Percentiles rank a stretch among this genome's conserved stretches.
These are phyloP conservation scores for Scenedesmus sp. DNA, from an alignment of 163 green algal species.

Conservation along the genomic window DNA sequence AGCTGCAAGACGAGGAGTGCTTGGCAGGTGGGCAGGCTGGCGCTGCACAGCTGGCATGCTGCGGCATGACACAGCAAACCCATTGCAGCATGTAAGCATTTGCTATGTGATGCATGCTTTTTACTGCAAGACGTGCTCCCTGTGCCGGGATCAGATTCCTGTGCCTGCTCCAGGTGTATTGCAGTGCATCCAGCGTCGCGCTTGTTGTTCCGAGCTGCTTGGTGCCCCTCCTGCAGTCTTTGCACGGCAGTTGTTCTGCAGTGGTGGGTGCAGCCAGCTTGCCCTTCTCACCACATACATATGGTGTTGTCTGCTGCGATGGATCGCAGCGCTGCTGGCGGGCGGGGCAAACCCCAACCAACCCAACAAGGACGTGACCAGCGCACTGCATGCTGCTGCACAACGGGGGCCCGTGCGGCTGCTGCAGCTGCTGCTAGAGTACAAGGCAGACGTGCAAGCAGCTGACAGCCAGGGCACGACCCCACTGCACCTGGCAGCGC, in stretches of 20 bases:
- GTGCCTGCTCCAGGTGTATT: too few species aligned
- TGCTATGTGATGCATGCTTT: too few species aligned
- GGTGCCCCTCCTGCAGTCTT: neutral
- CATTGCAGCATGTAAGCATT: too few species aligned
- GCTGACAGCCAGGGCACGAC: conserved; percentile 28
- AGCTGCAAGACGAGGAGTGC: conserved; percentile 25
- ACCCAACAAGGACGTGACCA: conserved; percentile 34
- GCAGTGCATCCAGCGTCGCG: too few species aligned
- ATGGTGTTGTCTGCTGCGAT: neutral
- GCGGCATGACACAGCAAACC: too few species aligned
- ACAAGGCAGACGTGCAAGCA: conserved; percentile 28
- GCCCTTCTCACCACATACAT: neutral
- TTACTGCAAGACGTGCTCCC: too few species aligned
- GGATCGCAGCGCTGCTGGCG: conserved; percentile 13
- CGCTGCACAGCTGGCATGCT: neutral
- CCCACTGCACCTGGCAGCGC: conserved; percentile 46
- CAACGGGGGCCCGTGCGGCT: conserved; percentile 29
- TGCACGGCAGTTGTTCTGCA: neutral
- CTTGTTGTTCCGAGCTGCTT: too few species aligned
- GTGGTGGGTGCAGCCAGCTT: neutral
- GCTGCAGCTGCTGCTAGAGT: conserved; percentile 48
- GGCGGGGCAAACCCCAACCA: conserved; percentile 41
- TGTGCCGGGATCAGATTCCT: too few species aligned
- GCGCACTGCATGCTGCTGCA: conserved; percentile 29
- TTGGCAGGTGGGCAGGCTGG: neutral